Evolutionary conservation across 352 stramenopile genomes (phyloP), one percentile per base, ranked within the genome.

Genomic region (Peronospora destructor): DNA sequence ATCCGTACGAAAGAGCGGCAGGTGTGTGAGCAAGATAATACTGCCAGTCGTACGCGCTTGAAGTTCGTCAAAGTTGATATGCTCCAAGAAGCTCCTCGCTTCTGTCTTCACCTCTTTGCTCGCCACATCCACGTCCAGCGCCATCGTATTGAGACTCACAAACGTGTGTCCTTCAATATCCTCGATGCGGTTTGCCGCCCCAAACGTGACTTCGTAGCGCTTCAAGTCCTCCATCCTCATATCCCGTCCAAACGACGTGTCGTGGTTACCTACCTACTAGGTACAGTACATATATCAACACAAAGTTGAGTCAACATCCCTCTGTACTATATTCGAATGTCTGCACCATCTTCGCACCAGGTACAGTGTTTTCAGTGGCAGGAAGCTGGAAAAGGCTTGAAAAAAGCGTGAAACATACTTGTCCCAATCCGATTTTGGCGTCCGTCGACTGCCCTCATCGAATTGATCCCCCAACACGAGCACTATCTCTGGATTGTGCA

Each of bases 111-210:
- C 57, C n/a, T 77, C 68, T 2, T 55, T 59, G 36, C 68, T 66
- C 2, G 44, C 6, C 2, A 85, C 73, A 25, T 91, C 71, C 11
- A 51, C 60, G 50, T 91, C 81, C 11, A 89, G 59, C 14, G 78
- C 81, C 78, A 91, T 91, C 6, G 81, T 86, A 49, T 89, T 88
- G 43, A 91, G 56, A 13, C 64, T 65, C 6, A 91, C 59, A 55
- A 89, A 80, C 7, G 61, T 57, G 59, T 91, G 73, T 17, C 60
- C 65, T 12, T 54, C 57, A 13, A 86, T 55, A 30, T 69, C 66
- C 2, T 75, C 58, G 29, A 76, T 54, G 39, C 52, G 65, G 47
- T 91, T 91, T 2, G 71, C 64, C 3, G 63, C 43, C 0, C 77
- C 77, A 28, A 91, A 91, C 0, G 71, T 69, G 9, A 68, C 38